Evolutionary conservation across 2,329 filamentous ascomycete genomes (phyloP), one percentile per base, ranked within the genome.

Genomic region (Colletotrichum limetticola): DNA sequence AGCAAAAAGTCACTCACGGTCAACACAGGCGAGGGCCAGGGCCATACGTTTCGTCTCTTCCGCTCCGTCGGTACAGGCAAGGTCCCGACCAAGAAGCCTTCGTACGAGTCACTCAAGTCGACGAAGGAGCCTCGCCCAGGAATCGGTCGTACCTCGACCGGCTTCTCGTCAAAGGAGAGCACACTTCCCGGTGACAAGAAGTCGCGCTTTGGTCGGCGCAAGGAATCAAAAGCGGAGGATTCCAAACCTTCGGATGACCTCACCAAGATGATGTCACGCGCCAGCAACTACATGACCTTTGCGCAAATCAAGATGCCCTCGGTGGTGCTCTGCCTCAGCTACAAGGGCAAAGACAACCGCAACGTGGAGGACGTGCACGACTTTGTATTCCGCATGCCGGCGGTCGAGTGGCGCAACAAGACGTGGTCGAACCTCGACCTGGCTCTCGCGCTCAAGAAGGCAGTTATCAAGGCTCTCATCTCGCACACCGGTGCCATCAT

Each of bases 341-440:
- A 98, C 88, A 98, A 98, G 82, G 97, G 97, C 79, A 97, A 95
- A 81, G 95, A 95, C 57, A 94, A 97, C 76, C 94, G 95, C 80
- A 99, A 98, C 78, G 89, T 99, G 70, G 95, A 98, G 84, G 97
- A 99, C 82, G 93, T 99, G 19, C 96, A 99, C 83, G 93, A 98
- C 80, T 97, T 99, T 77, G 97, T 99, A 61, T 99, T 99, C 89
- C 92, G 95, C 42, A 91, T 99, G 84, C 97, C 97, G 4, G 93
- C 94, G 2, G 92, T 99, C 59, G 97, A 99, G 81, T 98, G 98
- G 85, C 91, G 95, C 75, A 99, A 99, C 87, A 99, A 99, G 86
- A 98, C 95, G 9, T 99, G 97, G 97, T 98, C 95, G 7, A 99
- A 98, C 81, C 89, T 99, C 7, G 97, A 99, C 79, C 90, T 99